Evolutionary conservation across 441 rosid genomes (phyloP), one percentile per base, ranked within the genome.

Genomic region (Pelargonium australe): DNA sequence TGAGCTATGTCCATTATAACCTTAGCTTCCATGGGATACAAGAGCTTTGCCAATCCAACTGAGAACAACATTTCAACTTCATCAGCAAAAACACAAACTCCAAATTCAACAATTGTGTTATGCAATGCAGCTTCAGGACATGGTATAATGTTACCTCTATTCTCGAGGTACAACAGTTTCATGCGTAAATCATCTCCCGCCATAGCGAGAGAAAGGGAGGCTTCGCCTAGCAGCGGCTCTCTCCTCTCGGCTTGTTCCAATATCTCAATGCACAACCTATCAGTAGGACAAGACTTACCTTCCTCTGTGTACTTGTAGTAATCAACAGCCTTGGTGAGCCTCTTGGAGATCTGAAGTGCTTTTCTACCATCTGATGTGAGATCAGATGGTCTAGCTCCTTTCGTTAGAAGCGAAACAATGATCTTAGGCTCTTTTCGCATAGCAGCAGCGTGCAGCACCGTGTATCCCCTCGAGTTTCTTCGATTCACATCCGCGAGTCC

Each of bases 371-470:
- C 99, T 0, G 34, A 64, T 3, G 94, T 87, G 28, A 84, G 85
- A 73, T 85, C 94, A 0, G 83, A 79, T 8, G 90, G 81, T 45
- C 80, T 70, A 43, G 97, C 97, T 9, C 97, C 99, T 77, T 89
- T 94, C 1, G 83, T 84, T 67, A 94, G 72, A 41, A 94, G 79
- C 64, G 93, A 85, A 0, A 86, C 87, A 13, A 91, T 86, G 69
- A 94, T 80, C 76, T 80, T 83, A 17, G 97, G 99, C 68, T 91
- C 96, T 65, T 81, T 94, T 70, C 96, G 68, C 85, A 81, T 84
- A 7, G 99, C 94, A 65, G 97, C 96, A 73, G 85, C 79, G 53
- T 91, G 99, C 43, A 94, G 85, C 68, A 92, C 91, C 0, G 92
- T 84, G 72, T 86, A 88, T 0, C 96, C 97, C 70, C 90, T 81